These are phyloP conservation scores for Xylaria curta DNA, from an alignment of 495 filamentous ascomycete species.

Conservation along the genomic window DNA sequence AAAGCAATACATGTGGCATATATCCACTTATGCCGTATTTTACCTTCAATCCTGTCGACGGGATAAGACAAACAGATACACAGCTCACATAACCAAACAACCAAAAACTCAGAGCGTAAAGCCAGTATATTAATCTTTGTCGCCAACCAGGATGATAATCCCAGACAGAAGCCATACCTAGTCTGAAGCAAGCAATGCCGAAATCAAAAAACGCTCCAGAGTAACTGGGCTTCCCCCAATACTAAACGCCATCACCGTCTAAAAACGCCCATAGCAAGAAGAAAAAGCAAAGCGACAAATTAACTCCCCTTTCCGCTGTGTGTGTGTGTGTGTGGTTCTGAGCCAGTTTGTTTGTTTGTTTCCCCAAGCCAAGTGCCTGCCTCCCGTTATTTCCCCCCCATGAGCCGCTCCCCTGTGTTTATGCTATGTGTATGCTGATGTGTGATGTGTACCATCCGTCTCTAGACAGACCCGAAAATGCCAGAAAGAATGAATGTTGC, in stretches of 20 bases:
- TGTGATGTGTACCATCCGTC: conserved; percentile 6
- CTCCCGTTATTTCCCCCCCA: not conserved
- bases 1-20: not conserved
- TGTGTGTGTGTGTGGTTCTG: not conserved
- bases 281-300: not conserved
- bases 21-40: not conserved
- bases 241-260: conserved; percentile 10
- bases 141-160: conserved; percentile 9
- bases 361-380: not conserved
- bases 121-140: conserved; percentile 9
- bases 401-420: not conserved
- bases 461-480: conserved; percentile 9
- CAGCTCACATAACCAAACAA: not conserved
- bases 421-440: conserved; percentile 9
- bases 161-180: not conserved
- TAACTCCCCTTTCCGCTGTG: not conserved
- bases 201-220: conserved; percentile 19
- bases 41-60: not conserved
- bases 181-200: not conserved
- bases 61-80: not conserved
- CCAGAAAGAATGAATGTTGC: conserved; percentile 14
- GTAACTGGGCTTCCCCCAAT: conserved; percentile 9
- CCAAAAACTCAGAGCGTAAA: not conserved
- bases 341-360: not conserved
- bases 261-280: conserved; percentile 18